Evolutionary conservation across 192 early-diverging fungal species (phyloP), one percentile per base, ranked within the genome.

Genomic region (Ambispora gerdemannii): DNA sequence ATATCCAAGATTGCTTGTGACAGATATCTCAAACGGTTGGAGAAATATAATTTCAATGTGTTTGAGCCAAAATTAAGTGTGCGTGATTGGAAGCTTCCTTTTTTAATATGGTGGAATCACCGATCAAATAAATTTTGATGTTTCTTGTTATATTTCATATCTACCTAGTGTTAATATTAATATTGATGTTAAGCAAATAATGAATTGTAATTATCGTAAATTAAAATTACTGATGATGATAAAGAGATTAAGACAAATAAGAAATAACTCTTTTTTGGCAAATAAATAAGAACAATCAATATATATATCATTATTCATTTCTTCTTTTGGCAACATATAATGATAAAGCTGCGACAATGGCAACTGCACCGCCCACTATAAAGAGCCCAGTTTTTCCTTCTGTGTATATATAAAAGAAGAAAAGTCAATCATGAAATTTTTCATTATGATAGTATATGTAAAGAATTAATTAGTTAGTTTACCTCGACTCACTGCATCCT

Each of bases 11-110:
- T 91, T 2, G 86, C 93, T 1, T 77, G 77, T 55, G 85, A 93
- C 35, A 75, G 78, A 25, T 98, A 89, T 74, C 81, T 98, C 24
- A 82, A 89, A 55, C 75, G 81, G 30, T 82, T 98, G 13, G 91
- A 98, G 74, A 76, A 79, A 59, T 81, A 67, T 27, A 83, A 95
- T 51, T 98, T 98, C 71, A 85, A 98, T 72, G 75, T 92, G 0
- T 93, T 95, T 78, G 88, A 95, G 52, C 78, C 78, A 4, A 72
- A 78, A 70, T 25, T 70, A 6, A n/a, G 8, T 50, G 49, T 27
- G 47, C 35, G 33, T 47, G 52, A 70, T 59, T 70, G 68, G 68
- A 70, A 59, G 49, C 53, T 70, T 15, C 68, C 68, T 30, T 36
- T 70, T 31, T 1, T 20, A n/a, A 28, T 70, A 32, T 70, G 68